These are phyloP conservation scores for Wallemia hederae DNA, from an alignment of 1,284 basidiomycete species.

Conservation along the genomic window DNA sequence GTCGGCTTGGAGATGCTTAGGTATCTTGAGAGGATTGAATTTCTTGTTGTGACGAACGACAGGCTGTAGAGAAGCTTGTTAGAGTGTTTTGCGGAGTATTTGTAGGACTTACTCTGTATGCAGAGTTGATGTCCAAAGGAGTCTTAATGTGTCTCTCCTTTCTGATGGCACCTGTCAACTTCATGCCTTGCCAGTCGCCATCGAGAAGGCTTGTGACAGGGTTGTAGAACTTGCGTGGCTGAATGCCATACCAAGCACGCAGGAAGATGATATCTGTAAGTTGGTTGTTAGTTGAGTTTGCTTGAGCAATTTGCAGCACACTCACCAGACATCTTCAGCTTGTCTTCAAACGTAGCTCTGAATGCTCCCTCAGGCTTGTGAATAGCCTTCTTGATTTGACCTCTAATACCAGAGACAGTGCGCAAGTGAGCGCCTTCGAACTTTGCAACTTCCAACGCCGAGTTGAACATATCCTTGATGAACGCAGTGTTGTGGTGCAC, in stretches of 20 bases:
- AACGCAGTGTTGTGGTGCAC: slow-evolving; percentile 99
- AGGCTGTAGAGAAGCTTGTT: slow-evolving; percentile 13
- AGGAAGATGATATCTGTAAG: slow-evolving; percentile 83
- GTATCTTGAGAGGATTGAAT: slow-evolving; percentile 72
- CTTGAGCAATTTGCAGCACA: slow-evolving; percentile 7
- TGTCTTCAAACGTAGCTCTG: slow-evolving; percentile 93
- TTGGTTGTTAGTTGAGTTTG: too few species aligned
- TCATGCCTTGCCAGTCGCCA: slow-evolving; percentile 74
- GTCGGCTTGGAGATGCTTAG: slow-evolving; percentile 59
- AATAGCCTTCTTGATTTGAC: slow-evolving; percentile 86
- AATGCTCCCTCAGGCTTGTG: slow-evolving; percentile 81
- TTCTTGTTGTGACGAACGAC: slow-evolving; percentile 49
- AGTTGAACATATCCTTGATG: slow-evolving; percentile 88
- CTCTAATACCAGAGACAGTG: slow-evolving; percentile 83
- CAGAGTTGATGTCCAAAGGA: slow-evolving; percentile 52
- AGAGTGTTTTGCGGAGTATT: neutral
- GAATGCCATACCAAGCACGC: slow-evolving; percentile 83
- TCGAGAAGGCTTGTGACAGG: slow-evolving; percentile 74
- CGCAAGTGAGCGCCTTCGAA: slow-evolving; percentile 89
- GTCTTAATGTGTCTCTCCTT: slow-evolving; percentile 56
- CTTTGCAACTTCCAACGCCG: slow-evolving; percentile 78
- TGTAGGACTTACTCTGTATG: slow-evolving; percentile 32
- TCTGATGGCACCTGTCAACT: slow-evolving; percentile 73
- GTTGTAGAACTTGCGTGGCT: slow-evolving; percentile 87
- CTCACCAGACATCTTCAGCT: slow-evolving; percentile 76